Base-by-base conservation (phyloP, 768 basidiomycete species). In the Serendipita sp. region DNA sequence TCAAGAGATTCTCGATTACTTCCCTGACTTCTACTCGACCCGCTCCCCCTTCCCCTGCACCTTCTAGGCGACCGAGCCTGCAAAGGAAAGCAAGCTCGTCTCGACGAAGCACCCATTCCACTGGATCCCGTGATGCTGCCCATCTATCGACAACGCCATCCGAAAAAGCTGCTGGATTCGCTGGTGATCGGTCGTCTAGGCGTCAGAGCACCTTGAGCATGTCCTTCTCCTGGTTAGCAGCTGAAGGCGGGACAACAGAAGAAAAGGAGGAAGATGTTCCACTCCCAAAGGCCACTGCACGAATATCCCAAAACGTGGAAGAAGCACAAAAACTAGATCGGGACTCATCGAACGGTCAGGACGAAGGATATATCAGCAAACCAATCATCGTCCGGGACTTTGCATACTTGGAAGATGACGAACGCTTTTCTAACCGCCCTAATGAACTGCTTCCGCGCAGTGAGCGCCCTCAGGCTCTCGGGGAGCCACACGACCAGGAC, bases 361-460 rank as follows among this genome's bases (percentile, higher is more conserved):
- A 18, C 48, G 48, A 50, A 5, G 48, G 29, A 31, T 50, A 50
- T 50, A 31, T 50, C n/a, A 15, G 31, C 46, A 36, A 11, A 37
- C 37, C 48, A 4, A 60, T 80, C 68, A 76, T 76, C 63, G 78
- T 81, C 31, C 77, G 80, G n/a, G 80, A 82, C 68, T 82, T 74
- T 66, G 80, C 75, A 10, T 82, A 75, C 67, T 66, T 74, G 23
- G 63, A 68, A 2, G 55, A 71, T 3, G 81, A 81, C 70, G 72
- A 69, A 15, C 76, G 80, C 4, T 80, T 80, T 69, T 16, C 44
- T 27, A 33, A 55, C 44, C 63, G 55, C n/a, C 55, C 55, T 3
- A 33, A 4, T 10, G 27, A 60, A 10, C 33, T 36, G 3, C 36
- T 60, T 31, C 27, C 55, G 16, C 18, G 8, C 16, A 37, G 29